Evolutionary conservation across 805 yeast genomes (phyloP).

Genomic region (Cyberlindnera xishuangbannaensis): DNA sequence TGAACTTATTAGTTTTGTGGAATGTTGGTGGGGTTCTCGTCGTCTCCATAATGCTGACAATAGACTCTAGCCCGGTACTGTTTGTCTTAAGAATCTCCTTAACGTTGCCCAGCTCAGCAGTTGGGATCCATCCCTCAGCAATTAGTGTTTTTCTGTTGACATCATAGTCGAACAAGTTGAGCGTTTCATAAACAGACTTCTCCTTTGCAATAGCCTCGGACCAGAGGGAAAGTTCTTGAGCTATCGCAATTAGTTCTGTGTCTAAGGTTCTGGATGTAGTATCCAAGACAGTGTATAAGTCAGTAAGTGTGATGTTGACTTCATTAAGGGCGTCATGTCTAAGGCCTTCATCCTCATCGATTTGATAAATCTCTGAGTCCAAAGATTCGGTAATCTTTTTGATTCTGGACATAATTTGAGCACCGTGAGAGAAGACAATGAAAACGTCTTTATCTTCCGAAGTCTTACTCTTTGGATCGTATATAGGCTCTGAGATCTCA

Average conservation of each 20-base stretch:
- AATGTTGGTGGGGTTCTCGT: constrained; percentile 89
- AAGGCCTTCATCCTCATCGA: constrained; percentile 44
- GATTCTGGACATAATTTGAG: constrained; percentile 63
- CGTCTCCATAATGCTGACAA: constrained; percentile 57
- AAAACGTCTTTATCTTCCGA: constrained; percentile 72
- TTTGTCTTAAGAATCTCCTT: constrained; percentile 62
- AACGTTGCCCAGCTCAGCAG: constrained; percentile 58
- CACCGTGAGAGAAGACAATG: constrained; percentile 89
- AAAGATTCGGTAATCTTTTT: constrained; percentile 84
- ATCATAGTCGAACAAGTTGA: constrained; percentile 78
- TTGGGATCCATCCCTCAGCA: constrained; percentile 97
- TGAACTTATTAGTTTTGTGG: constrained; percentile 92
- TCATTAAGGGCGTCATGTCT: constrained; percentile 60
- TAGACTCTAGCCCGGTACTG: constrained; percentile 52
- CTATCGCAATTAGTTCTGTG: constrained; percentile 73
- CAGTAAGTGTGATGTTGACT: constrained; percentile 53
- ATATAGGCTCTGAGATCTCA: constrained; percentile 67
- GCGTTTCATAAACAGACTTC: constrained; percentile 73
- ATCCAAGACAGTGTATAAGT: constrained; percentile 52
- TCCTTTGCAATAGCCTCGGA: constrained; percentile 63
- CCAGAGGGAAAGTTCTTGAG: constrained; percentile 74
- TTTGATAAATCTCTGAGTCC: constrained; percentile 73
- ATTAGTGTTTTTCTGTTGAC: constrained; percentile 70
- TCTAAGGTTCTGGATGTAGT: constrained; percentile 65
- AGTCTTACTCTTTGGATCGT: constrained; percentile 55